Evolutionary conservation across 192 early-diverging fungal genomes (phyloP).

Genomic region (Lunasporangiospora selenospora): DNA sequence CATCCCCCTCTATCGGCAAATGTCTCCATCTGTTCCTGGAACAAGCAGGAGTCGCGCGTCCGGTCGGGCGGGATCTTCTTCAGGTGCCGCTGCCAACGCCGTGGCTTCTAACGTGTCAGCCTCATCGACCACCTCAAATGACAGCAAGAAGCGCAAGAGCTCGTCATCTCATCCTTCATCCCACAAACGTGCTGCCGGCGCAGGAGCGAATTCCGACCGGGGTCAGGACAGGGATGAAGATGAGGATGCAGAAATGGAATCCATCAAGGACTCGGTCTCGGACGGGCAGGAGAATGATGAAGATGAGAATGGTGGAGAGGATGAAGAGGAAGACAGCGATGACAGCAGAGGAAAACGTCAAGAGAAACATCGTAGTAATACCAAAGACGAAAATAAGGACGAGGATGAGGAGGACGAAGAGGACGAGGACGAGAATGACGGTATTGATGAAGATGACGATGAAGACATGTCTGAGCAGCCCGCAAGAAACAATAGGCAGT

Average conservation of each 20-base stretch:
- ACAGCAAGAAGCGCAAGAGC: not conserved
- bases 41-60: slow-evolving; percentile 11
- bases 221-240: not conserved
- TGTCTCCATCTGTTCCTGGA: slow-evolving; percentile 31
- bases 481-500: no score
- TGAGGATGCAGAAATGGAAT: slow-evolving; percentile 21
- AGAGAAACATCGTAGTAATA: slow-evolving; percentile 5
- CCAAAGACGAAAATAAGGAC: slow-evolving; percentile 2
- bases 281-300: slow-evolving; percentile 14
- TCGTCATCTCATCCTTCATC: no score
- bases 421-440: no score
- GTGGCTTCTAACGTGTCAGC: not conserved
- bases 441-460: no score
- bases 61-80: slow-evolving; percentile 2
- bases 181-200: no score
- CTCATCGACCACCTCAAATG: not conserved
- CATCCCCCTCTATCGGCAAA: no score
- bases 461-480: no score
- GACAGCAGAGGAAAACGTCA: slow-evolving; percentile 3
- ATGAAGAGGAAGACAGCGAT: slow-evolving; percentile 12
- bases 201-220: no score
- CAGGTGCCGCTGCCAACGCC: not conserved
- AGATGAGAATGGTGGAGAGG: slow-evolving; percentile 2
- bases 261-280: slow-evolving; percentile 26
- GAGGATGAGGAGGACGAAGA: not conserved